Percentiles rank a stretch among this genome's conserved stretches.
Evolutionary conservation across 352 stramenopile species (phyloP).

Genomic region (Globisporangium orthogonon): DNA sequence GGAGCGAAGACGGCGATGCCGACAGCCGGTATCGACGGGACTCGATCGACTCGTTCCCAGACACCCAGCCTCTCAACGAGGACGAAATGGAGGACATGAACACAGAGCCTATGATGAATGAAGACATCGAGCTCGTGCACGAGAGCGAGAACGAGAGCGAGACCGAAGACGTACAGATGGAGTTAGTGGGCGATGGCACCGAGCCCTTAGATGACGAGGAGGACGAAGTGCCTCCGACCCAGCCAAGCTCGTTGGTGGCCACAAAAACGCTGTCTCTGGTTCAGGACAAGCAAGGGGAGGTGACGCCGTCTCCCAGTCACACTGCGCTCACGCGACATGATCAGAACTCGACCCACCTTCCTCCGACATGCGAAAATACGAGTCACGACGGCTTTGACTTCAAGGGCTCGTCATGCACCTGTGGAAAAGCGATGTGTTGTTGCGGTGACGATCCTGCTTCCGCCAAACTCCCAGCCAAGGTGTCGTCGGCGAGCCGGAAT

Average conservation of each 20-base stretch:
- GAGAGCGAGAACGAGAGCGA: neutral
- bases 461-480: slow-evolving; percentile 4
- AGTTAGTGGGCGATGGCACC: neutral
- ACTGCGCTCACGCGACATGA: slow-evolving; percentile 11
- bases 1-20: slow-evolving; percentile 14
- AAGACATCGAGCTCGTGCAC: neutral
- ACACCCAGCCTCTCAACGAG: slow-evolving; percentile 37
- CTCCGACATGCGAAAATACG: slow-evolving; percentile 14
- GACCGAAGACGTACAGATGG: neutral
- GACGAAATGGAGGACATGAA: slow-evolving; percentile 1
- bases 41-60: slow-evolving; percentile 24
- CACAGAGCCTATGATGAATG: slow-evolving; percentile 1
- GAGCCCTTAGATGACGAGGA: slow-evolving; percentile 16
- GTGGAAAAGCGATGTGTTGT: slow-evolving; percentile 16
- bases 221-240: slow-evolving; percentile 43
- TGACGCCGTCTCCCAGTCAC: slow-evolving; percentile 8
- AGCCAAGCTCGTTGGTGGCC: slow-evolving; percentile 13
- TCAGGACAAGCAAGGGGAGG: neutral
- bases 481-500: slow-evolving; percentile 36
- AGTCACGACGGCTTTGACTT: slow-evolving; percentile 29
- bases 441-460: slow-evolving; percentile 2
- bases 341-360: neutral
- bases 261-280: slow-evolving; percentile 1
- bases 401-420: slow-evolving; percentile 19
- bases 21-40: slow-evolving; percentile 16